A percentile compares a stretch with the other conserved stretches of the same genome.
Evolutionary conservation across 495 filamentous ascomycete genomes (phyloP).

Genomic region (Penicillium angulare): DNA sequence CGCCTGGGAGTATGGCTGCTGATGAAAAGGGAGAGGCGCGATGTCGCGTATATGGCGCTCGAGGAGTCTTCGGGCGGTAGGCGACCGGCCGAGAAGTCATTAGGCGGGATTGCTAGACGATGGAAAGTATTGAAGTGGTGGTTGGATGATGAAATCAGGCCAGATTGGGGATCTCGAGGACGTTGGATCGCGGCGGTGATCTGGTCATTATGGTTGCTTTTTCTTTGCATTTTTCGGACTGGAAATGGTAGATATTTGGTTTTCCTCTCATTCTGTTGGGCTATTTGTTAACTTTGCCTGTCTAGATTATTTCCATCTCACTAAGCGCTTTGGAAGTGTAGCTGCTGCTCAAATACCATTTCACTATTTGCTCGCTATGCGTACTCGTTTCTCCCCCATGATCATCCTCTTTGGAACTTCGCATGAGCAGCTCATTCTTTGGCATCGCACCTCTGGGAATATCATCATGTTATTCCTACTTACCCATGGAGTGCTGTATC

Average conservation of each 20-base stretch:
- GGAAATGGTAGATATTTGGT: slow-evolving; percentile 2
- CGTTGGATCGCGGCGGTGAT: slow-evolving; percentile 3
- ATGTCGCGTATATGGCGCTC: not conserved
- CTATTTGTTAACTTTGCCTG: not conserved
- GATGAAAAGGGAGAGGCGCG: not conserved
- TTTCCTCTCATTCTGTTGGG: not conserved
- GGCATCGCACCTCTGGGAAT: slow-evolving; percentile 5
- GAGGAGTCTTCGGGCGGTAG: not conserved
- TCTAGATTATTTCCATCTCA: slow-evolving; percentile 9
- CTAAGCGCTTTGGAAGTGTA: slow-evolving; percentile 7
- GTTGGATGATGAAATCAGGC: slow-evolving; percentile 4
- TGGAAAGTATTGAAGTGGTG: slow-evolving; percentile 3
- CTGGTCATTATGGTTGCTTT: slow-evolving; percentile 2
- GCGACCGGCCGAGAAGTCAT: not conserved
- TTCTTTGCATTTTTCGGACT: slow-evolving; percentile 6
- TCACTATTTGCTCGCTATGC: slow-evolving; percentile 2
- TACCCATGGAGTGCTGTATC: slow-evolving; percentile 1
- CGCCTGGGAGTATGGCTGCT: not conserved
- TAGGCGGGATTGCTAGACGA: not conserved
- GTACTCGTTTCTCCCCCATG: slow-evolving; percentile 6
- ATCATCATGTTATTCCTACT: slow-evolving; percentile 3
- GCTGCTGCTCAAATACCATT: slow-evolving; percentile 7
- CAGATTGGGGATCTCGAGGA: slow-evolving; percentile 4
- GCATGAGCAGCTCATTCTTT: slow-evolving; percentile 3
- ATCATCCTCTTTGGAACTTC: slow-evolving; percentile 1